Conservation (phyloP, 176 grass and related monocot genomes). For the Oryza australiensis region DNA sequence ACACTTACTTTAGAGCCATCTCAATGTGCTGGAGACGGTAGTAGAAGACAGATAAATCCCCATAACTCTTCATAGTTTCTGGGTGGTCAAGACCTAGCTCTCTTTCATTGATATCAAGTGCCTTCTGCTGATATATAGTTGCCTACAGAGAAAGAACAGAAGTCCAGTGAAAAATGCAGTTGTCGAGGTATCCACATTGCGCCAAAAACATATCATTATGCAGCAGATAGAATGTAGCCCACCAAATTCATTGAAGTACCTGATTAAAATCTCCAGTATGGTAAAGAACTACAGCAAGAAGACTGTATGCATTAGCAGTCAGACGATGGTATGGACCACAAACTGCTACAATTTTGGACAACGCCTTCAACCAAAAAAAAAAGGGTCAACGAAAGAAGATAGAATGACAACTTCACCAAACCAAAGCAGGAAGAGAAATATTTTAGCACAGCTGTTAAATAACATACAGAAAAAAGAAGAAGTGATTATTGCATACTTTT, state of each 20-base stretch:
- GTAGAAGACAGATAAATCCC: conserved; percentile 99
- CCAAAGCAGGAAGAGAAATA: conserved; percentile 8
- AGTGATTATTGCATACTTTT: conserved; percentile 55
- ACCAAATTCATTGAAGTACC: conserved; percentile 42
- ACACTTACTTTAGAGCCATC: conserved; percentile 96
- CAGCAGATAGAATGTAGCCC: conserved; percentile 1
- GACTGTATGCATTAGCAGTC: conserved; percentile 96
- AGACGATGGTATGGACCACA: conserved; percentile 93
- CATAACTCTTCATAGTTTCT: conserved; percentile 99
- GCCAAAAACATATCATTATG: background rate
- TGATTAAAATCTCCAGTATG: conserved; percentile 99
- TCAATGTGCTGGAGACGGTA: conserved; percentile 99
- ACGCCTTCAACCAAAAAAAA: conserved; percentile 65
- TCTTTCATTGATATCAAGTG: conserved; percentile 96
- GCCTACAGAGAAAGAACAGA: conserved; percentile 57
- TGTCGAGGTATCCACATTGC: conserved; percentile 15
- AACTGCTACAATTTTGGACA: conserved; percentile 90
- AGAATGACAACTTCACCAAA: background rate
- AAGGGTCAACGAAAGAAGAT: conserved; percentile 23
- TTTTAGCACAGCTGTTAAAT: background rate
- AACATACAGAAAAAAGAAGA: conserved; percentile 18
- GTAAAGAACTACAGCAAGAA: conserved; percentile 97
- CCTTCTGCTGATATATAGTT: conserved; percentile 98
- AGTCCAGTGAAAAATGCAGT: conserved; percentile 27
- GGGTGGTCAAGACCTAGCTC: conserved; percentile 99